Evolutionary conservation across 176 grass and related monocot species (phyloP).

Genomic region (Oryza meridionalis): DNA sequence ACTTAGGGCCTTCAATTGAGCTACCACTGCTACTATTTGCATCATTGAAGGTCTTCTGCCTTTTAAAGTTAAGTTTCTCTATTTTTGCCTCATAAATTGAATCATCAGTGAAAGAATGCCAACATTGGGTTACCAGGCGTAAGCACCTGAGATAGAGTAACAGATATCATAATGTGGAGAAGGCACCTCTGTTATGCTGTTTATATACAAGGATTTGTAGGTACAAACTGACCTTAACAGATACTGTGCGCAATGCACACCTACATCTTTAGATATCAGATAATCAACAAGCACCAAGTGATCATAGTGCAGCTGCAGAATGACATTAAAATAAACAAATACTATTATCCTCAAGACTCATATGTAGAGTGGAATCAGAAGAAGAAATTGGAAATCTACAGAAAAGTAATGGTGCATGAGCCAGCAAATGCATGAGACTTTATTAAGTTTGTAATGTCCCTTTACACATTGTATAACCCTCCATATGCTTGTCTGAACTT

Average conservation of each 20-base stretch:
- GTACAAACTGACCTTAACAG: conserved; percentile 70
- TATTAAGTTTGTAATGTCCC: not conserved
- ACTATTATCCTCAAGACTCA: not conserved
- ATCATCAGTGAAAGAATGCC: conserved; percentile 70
- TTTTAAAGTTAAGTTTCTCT: conserved; percentile 51
- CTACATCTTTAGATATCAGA: conserved; percentile 88
- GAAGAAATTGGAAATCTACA: conserved; percentile 9
- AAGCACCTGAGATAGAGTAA: conserved; percentile 62
- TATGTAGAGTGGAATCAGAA: conserved; percentile 32
- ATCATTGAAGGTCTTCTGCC: conserved; percentile 59
- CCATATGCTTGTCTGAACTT: not conserved
- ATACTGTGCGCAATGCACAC: conserved; percentile 80
- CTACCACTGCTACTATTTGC: conserved; percentile 20
- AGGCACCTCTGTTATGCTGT: not conserved
- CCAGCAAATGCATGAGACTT: conserved; percentile 29
- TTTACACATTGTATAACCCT: conserved; percentile 13
- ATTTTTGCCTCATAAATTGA: conserved; percentile 54
- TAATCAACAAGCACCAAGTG: conserved; percentile 94
- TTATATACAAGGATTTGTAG: conserved; percentile 23
- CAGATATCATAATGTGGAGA: conserved; percentile 11
- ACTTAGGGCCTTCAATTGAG: conserved; percentile 29
- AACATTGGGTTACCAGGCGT: conserved; percentile 65
- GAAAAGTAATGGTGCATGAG: not conserved
- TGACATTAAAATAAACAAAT: conserved; percentile 37
- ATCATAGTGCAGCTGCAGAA: conserved; percentile 92